phyloP scores from a whole-genome alignment of 2,329 filamentous ascomycete genomes.

The Aspergillus brasiliensis region DNA sequence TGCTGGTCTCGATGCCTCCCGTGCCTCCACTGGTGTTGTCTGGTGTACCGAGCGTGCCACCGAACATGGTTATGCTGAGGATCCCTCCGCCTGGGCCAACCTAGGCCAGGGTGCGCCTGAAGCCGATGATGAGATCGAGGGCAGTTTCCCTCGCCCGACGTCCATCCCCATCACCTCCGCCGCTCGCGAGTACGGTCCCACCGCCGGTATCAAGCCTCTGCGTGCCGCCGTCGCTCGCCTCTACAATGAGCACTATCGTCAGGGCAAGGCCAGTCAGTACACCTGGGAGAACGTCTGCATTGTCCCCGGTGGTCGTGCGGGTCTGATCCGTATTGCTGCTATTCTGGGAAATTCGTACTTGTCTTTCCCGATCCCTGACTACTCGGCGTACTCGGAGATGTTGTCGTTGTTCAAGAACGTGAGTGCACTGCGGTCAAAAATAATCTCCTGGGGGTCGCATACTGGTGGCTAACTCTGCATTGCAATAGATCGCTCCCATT shows the following conservation, averaged over 20 bases:
- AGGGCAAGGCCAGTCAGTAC: conserved; percentile 86
- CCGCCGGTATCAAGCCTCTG: conserved; percentile 88
- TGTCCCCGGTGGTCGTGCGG: conserved; percentile 88
- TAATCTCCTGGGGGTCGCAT: not conserved
- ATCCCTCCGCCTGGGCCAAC: conserved; percentile 85
- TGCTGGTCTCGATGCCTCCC: conserved; percentile 83
- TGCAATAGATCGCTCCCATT: conserved; percentile 74
- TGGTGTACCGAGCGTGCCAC: conserved; percentile 73
- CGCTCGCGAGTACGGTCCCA: conserved; percentile 88
- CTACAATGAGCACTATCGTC: conserved; percentile 89
- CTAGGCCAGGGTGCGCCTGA: conserved; percentile 92
- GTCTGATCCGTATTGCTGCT: conserved; percentile 90
- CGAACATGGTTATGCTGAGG: conserved; percentile 84
- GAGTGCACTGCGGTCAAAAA: conserved; percentile 12
- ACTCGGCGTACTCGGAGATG: conserved; percentile 98
- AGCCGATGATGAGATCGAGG: conserved; percentile 88
- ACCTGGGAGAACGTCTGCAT: conserved; percentile 98
- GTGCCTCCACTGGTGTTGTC: conserved; percentile 89
- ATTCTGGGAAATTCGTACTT: conserved; percentile 91
- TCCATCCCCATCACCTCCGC: conserved; percentile 76
- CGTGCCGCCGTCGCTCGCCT: conserved; percentile 85
- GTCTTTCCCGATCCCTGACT: conserved; percentile 92
- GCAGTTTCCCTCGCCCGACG: conserved; percentile 81
- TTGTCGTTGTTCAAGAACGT: conserved; percentile 86
- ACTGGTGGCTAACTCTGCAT: not conserved